A percentile compares a stretch with the other conserved stretches of the same genome.
Conservation (phyloP, 2,329 filamentous ascomycete genomes). For the Coniosporium tulheliwenetii region DNA sequence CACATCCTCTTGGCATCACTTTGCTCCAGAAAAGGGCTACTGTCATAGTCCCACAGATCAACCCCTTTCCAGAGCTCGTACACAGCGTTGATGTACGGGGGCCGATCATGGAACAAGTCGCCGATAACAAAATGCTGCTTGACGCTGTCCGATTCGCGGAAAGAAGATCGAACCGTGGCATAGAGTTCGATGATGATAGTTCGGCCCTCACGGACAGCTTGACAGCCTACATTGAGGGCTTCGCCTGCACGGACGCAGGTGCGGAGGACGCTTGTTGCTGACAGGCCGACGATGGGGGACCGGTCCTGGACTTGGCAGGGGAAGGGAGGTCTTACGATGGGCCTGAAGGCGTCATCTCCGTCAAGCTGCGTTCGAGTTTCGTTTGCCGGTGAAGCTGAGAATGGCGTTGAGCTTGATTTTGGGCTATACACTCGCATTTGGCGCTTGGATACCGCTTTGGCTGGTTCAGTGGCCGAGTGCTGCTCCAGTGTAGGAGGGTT, state of each 20-base stretch:
- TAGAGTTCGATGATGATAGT: slow-evolving; percentile 45
- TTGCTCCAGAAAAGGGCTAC: slow-evolving; percentile 23
- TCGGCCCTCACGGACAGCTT: slow-evolving; percentile 31
- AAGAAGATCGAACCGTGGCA: slow-evolving; percentile 42
- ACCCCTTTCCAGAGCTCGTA: slow-evolving; percentile 32
- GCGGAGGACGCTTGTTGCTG: slow-evolving; percentile 30
- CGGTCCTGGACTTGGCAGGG: slow-evolving; percentile 33
- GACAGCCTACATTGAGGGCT: slow-evolving; percentile 34
- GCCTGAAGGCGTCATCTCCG: slow-evolving; percentile 4
- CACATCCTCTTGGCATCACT: slow-evolving; percentile 19
- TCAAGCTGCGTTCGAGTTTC: too few relatives aligned
- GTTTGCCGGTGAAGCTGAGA: neutral
- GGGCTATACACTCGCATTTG: too few relatives aligned
- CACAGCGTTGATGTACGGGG: slow-evolving; percentile 35
- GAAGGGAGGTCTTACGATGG: slow-evolving; percentile 37
- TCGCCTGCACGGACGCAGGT: slow-evolving; percentile 52
- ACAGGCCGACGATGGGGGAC: slow-evolving; percentile 38
- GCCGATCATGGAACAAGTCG: slow-evolving; percentile 44
- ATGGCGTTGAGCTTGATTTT: too few relatives aligned
- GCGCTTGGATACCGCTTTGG: too few relatives aligned
- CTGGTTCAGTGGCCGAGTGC: too few relatives aligned
- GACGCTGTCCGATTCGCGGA: slow-evolving; percentile 30
- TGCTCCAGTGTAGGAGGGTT: too few relatives aligned
- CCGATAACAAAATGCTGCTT: slow-evolving; percentile 50
- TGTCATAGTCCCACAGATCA: slow-evolving; percentile 27